Evolutionary conservation across 345 rosid genomes (phyloP).

Genomic region (Trapa bicornis): DNA sequence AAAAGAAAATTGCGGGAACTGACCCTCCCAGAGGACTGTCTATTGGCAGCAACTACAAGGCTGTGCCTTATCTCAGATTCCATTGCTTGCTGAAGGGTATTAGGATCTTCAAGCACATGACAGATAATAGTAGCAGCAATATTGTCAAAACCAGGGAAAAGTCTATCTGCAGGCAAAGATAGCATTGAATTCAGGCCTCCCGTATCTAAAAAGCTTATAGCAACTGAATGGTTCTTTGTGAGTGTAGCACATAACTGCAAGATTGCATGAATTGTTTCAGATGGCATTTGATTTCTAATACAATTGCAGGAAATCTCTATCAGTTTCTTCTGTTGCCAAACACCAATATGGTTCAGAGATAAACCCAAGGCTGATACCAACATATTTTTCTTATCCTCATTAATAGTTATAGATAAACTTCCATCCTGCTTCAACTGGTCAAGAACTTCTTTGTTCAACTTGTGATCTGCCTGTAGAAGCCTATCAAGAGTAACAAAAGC

Average conservation of each 20-base stretch:
- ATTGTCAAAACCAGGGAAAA: conserved; percentile 85
- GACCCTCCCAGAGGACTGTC: conserved; percentile 76
- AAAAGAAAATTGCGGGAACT: conserved; percentile 65
- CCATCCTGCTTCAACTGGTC: conserved; percentile 55
- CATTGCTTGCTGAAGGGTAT: conserved; percentile 95
- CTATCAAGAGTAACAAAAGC: conserved; percentile 91
- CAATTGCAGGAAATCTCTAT: conserved; percentile 81
- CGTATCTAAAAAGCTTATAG: conserved; percentile 75
- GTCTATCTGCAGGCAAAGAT: conserved; percentile 70
- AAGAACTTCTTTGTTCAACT: conserved; percentile 56
- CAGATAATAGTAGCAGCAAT: conserved; percentile 77
- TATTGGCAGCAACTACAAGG: conserved; percentile 65
- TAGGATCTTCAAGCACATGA: conserved; percentile 91
- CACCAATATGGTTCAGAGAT: conserved; percentile 35
- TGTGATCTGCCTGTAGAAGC: conserved; percentile 74
- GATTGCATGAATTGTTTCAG: conserved; percentile 87
- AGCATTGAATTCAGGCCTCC: conserved; percentile 73
- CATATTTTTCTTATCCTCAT: conserved; percentile 58
- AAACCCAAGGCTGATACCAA: conserved; percentile 42
- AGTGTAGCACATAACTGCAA: conserved; percentile 81
- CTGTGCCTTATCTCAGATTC: conserved; percentile 87
- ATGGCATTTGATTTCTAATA: conserved; percentile 62
- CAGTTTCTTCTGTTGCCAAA: conserved; percentile 59
- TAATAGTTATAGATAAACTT: conserved; percentile 32
- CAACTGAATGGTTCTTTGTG: conserved; percentile 66